phyloP scores from a whole-genome alignment of 2,329 filamentous ascomycete species.

The Fusarium sacchari region DNA sequence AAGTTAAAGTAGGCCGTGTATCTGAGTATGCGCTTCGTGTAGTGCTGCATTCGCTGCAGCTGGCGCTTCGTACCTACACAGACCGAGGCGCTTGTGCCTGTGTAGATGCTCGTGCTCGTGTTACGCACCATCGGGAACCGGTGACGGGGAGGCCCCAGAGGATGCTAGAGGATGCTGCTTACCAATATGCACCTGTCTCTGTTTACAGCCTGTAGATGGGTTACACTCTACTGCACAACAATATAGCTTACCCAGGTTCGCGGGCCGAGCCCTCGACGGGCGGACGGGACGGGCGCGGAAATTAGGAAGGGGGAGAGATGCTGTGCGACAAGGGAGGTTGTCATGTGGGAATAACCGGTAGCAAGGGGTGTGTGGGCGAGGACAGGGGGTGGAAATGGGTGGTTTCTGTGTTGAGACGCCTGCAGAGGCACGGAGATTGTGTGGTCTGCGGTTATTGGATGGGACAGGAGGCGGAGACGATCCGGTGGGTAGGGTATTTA shows the following conservation, averaged over 20 bases:
- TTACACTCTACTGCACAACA: not conserved
- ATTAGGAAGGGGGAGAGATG: not conserved
- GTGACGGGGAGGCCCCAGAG: conserved; percentile 17
- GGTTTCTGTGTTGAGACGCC: conserved; percentile 26
- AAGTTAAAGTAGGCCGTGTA: conserved; percentile 19
- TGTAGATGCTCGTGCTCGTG: conserved; percentile 9
- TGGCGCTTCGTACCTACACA: conserved; percentile 17
- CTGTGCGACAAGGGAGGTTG: conserved; percentile 20
- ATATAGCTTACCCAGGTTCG: conserved; percentile 20
- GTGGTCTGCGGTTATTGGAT: conserved; percentile 15
- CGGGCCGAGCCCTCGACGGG: conserved; percentile 29
- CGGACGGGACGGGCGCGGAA: conserved; percentile 14
- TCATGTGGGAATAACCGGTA: conserved; percentile 32
- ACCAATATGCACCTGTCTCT: conserved; percentile 4
- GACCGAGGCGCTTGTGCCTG: conserved; percentile 12
- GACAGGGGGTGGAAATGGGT: conserved; percentile 27
- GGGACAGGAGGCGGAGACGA: not conserved
- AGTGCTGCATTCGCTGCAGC: not conserved
- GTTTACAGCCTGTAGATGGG: conserved; percentile 1
- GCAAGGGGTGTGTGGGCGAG: conserved; percentile 9
- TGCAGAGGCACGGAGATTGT: conserved; percentile 17
- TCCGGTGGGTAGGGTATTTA: conserved; percentile 7
- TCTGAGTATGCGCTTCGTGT: not conserved
- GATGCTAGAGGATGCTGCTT: not conserved
- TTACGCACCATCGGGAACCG: conserved; percentile 24